Percentiles rank a stretch among this genome's conserved stretches.
Conservation (phyloP, 2,329 filamentous ascomycete species). For the Triangularia verruculosa region DNA sequence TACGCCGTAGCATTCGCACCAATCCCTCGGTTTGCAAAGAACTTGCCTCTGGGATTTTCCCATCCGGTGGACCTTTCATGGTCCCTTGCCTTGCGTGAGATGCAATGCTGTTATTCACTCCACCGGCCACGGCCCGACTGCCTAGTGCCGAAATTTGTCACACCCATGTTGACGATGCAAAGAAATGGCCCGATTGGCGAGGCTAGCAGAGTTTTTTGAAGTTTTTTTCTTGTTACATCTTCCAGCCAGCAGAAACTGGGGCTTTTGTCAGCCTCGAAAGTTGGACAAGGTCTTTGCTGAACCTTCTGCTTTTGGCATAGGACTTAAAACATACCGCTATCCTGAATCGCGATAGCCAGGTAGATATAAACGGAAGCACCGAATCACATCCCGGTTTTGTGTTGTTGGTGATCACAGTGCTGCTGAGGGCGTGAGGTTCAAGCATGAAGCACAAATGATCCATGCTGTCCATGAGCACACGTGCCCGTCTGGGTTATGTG, state of each 20-base stretch:
- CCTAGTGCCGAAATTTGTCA: not conserved
- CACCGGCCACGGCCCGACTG: conserved; percentile 8
- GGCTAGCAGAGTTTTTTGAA: not conserved
- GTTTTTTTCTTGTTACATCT: not conserved
- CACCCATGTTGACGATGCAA: not conserved
- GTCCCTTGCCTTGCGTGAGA: not conserved
- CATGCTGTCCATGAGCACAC: not conserved
- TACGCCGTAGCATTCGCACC: not conserved
- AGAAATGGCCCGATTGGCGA: not conserved
- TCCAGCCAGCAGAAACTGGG: not conserved
- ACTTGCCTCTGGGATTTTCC: not conserved
- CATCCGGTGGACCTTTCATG: not conserved
- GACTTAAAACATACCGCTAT: not conserved
- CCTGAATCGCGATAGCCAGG: not conserved
- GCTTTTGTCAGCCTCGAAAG: not conserved
- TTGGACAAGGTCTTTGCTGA: not conserved
- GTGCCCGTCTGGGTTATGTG: not conserved
- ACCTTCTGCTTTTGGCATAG: not conserved
- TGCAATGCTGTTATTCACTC: not conserved
- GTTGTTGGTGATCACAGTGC: not conserved
- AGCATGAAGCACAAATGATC: not conserved
- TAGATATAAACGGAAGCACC: not conserved
- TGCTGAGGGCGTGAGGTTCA: no score
- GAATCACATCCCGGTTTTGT: not conserved
- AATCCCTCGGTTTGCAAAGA: not conserved